Evolutionary conservation across 2,329 filamentous ascomycete genomes (phyloP).

Genomic region (Pseudogymnoascus sp.): DNA sequence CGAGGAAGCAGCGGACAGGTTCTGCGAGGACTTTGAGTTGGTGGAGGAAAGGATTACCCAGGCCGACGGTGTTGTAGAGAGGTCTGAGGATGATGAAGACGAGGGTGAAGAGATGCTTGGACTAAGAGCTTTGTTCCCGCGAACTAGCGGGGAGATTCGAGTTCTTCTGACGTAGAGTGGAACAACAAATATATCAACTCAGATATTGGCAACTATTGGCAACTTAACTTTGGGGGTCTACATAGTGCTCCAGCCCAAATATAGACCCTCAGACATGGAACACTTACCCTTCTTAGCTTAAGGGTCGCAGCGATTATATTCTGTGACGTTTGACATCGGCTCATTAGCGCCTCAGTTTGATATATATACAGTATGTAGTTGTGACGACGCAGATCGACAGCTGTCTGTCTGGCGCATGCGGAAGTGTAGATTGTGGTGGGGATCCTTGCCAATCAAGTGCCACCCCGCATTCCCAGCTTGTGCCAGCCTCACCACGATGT

Average conservation of each 20-base stretch:
- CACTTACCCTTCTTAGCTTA: not conserved
- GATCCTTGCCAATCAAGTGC: conserved; percentile 1
- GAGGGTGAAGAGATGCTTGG: conserved; percentile 20
- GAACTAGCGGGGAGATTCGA: conserved; percentile 29
- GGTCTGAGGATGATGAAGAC: conserved; percentile 20
- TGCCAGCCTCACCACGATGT: not conserved
- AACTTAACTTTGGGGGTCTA: not conserved
- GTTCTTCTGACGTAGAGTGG: conserved; percentile 27
- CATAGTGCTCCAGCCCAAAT: not conserved
- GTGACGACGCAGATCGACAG: not conserved
- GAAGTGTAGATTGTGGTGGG: conserved; percentile 3
- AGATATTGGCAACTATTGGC: not conserved
- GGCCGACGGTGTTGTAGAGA: conserved; percentile 42
- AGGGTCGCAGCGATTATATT: not conserved
- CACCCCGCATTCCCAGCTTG: not conserved
- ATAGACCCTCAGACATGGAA: not conserved
- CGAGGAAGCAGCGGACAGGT: conserved; percentile 72
- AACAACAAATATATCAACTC: not conserved
- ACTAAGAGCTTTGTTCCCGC: conserved; percentile 27
- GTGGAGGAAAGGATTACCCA: conserved; percentile 54
- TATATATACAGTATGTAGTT: conserved; percentile 5
- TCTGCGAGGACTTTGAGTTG: conserved; percentile 76
- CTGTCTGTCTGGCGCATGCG: conserved; percentile 4
- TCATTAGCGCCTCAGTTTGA: not conserved
- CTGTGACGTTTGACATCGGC: not conserved